Conservation (phyloP, 495 filamentous ascomycete genomes). For the Ascobolus immersus region DNA sequence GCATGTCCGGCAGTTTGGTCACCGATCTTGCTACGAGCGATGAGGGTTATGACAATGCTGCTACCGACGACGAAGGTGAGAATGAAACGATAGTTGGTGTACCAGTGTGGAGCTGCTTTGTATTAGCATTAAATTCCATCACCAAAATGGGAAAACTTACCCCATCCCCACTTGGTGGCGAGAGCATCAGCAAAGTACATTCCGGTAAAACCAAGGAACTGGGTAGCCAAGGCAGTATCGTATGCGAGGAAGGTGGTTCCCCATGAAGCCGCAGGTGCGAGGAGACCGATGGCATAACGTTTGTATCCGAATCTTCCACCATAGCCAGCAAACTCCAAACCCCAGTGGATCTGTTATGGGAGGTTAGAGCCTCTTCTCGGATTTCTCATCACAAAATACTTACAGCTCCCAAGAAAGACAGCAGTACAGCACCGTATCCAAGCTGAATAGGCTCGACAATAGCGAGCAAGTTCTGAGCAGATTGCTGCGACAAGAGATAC, state of each 20-base stretch:
- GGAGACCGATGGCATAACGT: conserved; percentile 60
- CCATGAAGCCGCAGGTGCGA: conserved; percentile 74
- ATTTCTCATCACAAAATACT: too few relatives aligned
- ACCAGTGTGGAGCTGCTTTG: conserved; percentile 60
- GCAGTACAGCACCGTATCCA: conserved; percentile 72
- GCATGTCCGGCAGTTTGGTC: too few relatives aligned
- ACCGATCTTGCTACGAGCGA: too few relatives aligned
- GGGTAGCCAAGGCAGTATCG: conserved; percentile 67
- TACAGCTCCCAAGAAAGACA: conserved; percentile 70
- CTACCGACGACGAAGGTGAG: conserved; percentile 80
- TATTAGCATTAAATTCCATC: not conserved
- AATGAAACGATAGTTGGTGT: conserved; percentile 79
- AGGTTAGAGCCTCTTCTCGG: too few relatives aligned
- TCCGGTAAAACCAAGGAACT: conserved; percentile 70
- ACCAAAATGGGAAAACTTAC: not conserved
- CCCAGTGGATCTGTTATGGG: conserved; percentile 98
- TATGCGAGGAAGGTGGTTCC: conserved; percentile 72
- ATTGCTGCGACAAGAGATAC: conserved; percentile 41
- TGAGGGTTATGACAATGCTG: conserved; percentile 60
- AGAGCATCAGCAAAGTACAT: conserved; percentile 74
- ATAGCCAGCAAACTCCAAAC: conserved; percentile 52
- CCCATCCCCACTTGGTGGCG: conserved; percentile 42
- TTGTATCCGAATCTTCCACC: conserved; percentile 45
- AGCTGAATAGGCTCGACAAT: conserved; percentile 76
- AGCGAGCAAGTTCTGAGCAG: conserved; percentile 46